Percentiles rank a stretch among this genome's conserved stretches.
phyloP scores from a whole-genome alignment of 805 yeast genomes.

The Candida sanyiensis region DNA sequence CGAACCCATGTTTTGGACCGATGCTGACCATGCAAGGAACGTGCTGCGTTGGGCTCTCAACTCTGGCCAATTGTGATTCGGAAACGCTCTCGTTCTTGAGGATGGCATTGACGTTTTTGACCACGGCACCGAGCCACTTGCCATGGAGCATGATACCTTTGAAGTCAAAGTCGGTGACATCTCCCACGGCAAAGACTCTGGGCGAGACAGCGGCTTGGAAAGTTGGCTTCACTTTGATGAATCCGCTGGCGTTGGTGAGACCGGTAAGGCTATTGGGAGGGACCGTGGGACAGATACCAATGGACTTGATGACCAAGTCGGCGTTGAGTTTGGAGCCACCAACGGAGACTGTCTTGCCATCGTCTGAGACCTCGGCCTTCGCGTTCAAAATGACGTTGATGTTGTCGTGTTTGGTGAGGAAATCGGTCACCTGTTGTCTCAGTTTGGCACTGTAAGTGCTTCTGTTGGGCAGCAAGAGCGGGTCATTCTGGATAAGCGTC shows the following conservation, averaged over 20 bases:
- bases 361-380: conserved; percentile 7
- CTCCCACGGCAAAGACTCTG: conserved; percentile 30
- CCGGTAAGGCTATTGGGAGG: neutral
- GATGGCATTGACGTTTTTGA: conserved; percentile 15
- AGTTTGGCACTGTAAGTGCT: conserved; percentile 13
- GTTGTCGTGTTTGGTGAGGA: conserved; percentile 12
- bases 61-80: conserved; percentile 1
- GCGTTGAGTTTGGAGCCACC: conserved; percentile 1
- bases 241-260: neutral
- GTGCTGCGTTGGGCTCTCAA: neutral
- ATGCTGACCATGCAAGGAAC: conserved; percentile 16
- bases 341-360: neutral
- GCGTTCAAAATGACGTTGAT: conserved; percentile 17
- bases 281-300: conserved; percentile 1
- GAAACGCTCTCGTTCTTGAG: conserved; percentile 1
- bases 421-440: conserved; percentile 17
- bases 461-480: conserved; percentile 2
- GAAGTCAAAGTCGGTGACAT: conserved; percentile 23
- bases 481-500: conserved; percentile 16
- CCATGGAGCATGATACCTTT: conserved; percentile 18
- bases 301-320: neutral
- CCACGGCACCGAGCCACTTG: conserved; percentile 14
- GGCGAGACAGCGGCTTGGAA: neutral
- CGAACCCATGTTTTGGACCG: conserved; percentile 26
- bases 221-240: conserved; percentile 1